phyloP scores from a whole-genome alignment of 2,329 filamentous ascomycete species.

The Knufia petricola region DNA sequence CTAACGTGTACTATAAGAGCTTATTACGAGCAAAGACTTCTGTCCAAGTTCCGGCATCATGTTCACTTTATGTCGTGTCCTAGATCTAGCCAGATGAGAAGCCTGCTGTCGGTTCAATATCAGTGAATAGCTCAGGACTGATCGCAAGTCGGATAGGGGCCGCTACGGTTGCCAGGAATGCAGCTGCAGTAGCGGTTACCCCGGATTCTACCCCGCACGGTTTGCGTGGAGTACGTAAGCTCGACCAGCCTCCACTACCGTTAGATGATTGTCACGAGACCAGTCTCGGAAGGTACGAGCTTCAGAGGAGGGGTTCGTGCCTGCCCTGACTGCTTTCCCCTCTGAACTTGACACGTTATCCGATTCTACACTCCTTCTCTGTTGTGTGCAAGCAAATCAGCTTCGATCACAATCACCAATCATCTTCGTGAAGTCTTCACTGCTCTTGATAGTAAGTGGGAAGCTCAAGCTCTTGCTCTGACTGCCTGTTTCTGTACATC shows the following conservation, averaged over 20 bases:
- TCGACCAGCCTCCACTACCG: too few species aligned
- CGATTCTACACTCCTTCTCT: not conserved
- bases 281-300: not conserved
- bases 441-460: not conserved
- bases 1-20: too few species aligned
- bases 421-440: not conserved
- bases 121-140: too few species aligned
- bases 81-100: too few species aligned
- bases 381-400: slow-evolving; percentile 7
- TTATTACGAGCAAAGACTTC: too few species aligned
- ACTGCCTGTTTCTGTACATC: not conserved
- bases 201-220: not conserved
- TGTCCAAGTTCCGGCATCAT: too few species aligned
- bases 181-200: not conserved
- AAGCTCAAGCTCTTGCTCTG: not conserved
- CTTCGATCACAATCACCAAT: slow-evolving; percentile 6
- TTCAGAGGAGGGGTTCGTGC: slow-evolving; percentile 1
- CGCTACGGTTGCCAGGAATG: not conserved
- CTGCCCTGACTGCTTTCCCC: not conserved
- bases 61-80: too few species aligned
- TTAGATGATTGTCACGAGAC: not conserved
- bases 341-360: not conserved
- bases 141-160: too few species aligned
- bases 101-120: too few species aligned
- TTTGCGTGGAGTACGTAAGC: not conserved